Conservation (phyloP, 2,329 filamentous ascomycete species). For the Fusarium sp. region DNA sequence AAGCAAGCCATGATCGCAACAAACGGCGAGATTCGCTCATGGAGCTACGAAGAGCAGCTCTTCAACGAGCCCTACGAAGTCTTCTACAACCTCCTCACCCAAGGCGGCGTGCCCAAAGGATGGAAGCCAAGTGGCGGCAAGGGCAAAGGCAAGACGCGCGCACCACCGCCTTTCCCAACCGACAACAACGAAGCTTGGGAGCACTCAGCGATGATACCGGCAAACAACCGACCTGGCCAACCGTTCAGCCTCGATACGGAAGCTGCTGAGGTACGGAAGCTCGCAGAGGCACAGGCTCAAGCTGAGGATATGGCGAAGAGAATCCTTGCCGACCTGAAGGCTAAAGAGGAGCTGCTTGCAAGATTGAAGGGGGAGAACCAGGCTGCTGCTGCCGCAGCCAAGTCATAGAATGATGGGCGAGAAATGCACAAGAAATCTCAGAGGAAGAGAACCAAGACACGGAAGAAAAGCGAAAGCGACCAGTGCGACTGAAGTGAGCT, state of each 20-base stretch:
- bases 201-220: slow-evolving; percentile 80
- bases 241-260: slow-evolving; percentile 81
- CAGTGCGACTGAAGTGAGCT: neutral
- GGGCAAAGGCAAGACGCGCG: slow-evolving; percentile 60
- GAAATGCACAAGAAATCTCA: slow-evolving; percentile 2
- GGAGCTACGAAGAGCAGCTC: slow-evolving; percentile 92
- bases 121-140: slow-evolving; percentile 62
- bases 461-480: neutral
- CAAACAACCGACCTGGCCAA: slow-evolving; percentile 72
- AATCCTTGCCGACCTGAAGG: slow-evolving; percentile 70
- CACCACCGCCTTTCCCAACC: slow-evolving; percentile 52
- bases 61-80: slow-evolving; percentile 97
- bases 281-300: slow-evolving; percentile 72
- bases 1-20: slow-evolving; percentile 68
- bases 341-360: slow-evolving; percentile 71
- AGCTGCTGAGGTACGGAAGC: slow-evolving; percentile 68
- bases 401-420: slow-evolving; percentile 42
- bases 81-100: slow-evolving; percentile 88
- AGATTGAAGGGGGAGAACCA: slow-evolving; percentile 69
- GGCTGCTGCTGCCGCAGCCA: slow-evolving; percentile 55
- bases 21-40: slow-evolving; percentile 75
- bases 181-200: slow-evolving; percentile 67
- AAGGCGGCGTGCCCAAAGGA: slow-evolving; percentile 69
- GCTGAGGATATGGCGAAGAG: slow-evolving; percentile 70
- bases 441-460: neutral